phyloP scores from a whole-genome alignment of 768 basidiomycete genomes.

The Exidia glandulosa region DNA sequence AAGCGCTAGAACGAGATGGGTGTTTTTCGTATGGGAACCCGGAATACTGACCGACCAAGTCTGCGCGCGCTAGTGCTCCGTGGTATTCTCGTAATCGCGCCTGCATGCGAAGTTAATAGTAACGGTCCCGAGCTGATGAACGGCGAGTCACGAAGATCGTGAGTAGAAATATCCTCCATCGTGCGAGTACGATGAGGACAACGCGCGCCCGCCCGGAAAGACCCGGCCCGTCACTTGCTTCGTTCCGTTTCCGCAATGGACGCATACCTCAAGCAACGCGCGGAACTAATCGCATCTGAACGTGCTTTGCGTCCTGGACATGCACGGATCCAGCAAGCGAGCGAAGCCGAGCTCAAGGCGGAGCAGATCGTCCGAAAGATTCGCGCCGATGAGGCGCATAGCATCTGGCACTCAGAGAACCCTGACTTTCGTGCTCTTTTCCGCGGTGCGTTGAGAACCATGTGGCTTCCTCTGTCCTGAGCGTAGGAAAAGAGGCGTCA shows the following conservation, averaged over 20 bases:
- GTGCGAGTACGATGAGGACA: too few species aligned
- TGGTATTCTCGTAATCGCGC: too few species aligned
- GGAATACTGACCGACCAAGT: too few species aligned
- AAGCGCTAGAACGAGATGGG: too few species aligned
- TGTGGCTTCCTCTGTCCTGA: not conserved
- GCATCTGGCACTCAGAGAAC: slow-evolving; percentile 39
- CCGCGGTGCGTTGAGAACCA: not conserved
- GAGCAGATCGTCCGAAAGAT: slow-evolving; percentile 47
- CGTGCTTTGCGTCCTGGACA: slow-evolving; percentile 42
- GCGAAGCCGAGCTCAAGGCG: slow-evolving; percentile 36
- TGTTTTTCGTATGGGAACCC: too few species aligned
- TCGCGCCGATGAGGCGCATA: slow-evolving; percentile 39
- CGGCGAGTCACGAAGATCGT: too few species aligned
- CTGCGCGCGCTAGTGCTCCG: too few species aligned
- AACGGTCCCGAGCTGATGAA: too few species aligned
- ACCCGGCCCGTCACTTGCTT: too few species aligned
- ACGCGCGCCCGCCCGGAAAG: too few species aligned
- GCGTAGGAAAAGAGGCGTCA: not conserved
- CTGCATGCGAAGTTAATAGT: too few species aligned
- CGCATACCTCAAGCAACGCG: slow-evolving; percentile 9
- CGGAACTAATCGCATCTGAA: slow-evolving; percentile 27
- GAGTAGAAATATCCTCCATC: too few species aligned
- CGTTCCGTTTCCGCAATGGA: slow-evolving; percentile 2
- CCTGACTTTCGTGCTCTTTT: not conserved
- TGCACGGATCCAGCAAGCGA: slow-evolving; percentile 14